Conservation (phyloP, 140 eudicot species). For the Cichorium intybus region DNA sequence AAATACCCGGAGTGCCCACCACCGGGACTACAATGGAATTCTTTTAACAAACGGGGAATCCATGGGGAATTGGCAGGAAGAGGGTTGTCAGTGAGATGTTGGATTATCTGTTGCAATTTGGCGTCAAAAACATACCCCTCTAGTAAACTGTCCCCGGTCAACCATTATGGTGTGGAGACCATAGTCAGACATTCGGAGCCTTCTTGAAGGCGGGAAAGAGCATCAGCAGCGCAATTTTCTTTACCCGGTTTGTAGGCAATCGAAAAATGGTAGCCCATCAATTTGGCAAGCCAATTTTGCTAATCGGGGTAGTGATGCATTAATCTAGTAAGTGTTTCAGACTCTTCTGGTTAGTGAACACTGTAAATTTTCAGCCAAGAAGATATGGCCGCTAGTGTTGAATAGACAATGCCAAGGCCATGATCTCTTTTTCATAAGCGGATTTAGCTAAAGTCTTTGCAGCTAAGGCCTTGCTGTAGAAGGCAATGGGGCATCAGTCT, state of each 20-base stretch:
- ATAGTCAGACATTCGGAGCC: no score
- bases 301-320: background rate
- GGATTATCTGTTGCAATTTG: no score
- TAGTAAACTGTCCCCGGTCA: no score
- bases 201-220: no score
- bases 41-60: background rate
- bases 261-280: no score
- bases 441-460: background rate
- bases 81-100: no score
- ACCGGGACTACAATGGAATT: background rate
- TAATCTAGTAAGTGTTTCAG: background rate
- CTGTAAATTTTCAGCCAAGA: background rate
- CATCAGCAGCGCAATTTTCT: no score
- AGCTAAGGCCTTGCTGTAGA: background rate
- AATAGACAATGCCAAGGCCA: background rate
- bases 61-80: background rate
- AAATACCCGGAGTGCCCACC: background rate
- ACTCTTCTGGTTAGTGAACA: background rate
- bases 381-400: background rate
- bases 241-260: no score
- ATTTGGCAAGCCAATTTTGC: background rate
- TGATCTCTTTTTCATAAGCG: background rate
- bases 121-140: no score
- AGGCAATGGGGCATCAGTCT: background rate
- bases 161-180: no score